Conservation (phyloP, 192 early-diverging fungal genomes). For the Podila horticola region DNA sequence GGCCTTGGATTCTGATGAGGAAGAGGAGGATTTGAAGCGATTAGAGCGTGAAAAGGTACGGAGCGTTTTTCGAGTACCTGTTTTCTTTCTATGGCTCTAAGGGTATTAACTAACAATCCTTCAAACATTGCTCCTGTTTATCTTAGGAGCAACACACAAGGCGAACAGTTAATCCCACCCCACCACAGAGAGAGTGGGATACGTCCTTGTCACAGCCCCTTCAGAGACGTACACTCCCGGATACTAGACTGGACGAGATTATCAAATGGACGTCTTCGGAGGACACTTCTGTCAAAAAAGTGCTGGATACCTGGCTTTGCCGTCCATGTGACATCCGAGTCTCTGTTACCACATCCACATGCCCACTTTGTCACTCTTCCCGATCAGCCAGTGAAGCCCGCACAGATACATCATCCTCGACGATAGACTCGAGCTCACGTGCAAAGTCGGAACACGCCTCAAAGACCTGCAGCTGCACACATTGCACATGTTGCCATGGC, state of each 20-base stretch:
- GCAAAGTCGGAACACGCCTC: background rate
- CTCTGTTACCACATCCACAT: background rate
- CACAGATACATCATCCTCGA: too few species aligned
- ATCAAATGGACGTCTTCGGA: constrained; percentile 22
- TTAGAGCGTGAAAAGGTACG: constrained; percentile 8
- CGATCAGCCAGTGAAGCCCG: constrained; percentile 5
- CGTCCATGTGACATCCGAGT: constrained; percentile 1
- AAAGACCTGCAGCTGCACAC: background rate
- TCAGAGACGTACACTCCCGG: background rate
- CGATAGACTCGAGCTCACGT: background rate
- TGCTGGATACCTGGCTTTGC: constrained; percentile 14
- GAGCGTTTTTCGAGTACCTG: background rate
- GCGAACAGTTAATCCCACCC: too few species aligned
- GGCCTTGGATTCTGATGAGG: constrained; percentile 37
- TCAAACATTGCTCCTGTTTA: too few species aligned
- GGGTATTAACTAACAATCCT: too few species aligned
- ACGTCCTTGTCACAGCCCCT: background rate
- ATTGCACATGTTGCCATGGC: background rate
- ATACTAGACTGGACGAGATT: constrained; percentile 34
- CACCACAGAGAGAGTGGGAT: background rate
- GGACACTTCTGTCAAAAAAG: background rate
- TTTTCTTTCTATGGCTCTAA: background rate
- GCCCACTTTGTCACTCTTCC: constrained; percentile 3
- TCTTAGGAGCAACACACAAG: too few species aligned
- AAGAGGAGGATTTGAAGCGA: constrained; percentile 20